Conservation (phyloP, 1,284 basidiomycete species). For the Tilletia caries region DNA sequence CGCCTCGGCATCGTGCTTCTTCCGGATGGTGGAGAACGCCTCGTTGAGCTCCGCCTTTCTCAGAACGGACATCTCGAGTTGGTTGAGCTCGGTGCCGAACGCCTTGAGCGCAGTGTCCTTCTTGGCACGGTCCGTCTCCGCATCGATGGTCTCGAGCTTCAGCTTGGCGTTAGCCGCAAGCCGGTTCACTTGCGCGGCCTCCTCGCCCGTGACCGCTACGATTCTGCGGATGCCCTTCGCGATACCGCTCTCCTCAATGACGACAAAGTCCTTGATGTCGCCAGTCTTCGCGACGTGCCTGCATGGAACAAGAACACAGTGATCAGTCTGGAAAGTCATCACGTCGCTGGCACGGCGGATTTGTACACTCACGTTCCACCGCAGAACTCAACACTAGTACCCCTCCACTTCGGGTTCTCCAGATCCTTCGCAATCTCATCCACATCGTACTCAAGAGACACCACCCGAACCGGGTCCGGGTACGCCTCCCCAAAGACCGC, state of each 20-base stretch:
- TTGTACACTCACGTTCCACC: constrained; percentile 69
- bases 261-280: constrained; percentile 91
- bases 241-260: constrained; percentile 92
- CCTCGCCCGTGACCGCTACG: constrained; percentile 88
- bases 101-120: constrained; percentile 82
- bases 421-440: constrained; percentile 82
- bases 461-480: constrained; percentile 94
- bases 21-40: constrained; percentile 68
- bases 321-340: not conserved
- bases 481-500: constrained; percentile 98
- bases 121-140: constrained; percentile 65
- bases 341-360: not conserved
- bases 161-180: constrained; percentile 67
- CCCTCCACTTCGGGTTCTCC: constrained; percentile 82
- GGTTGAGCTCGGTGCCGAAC: constrained; percentile 80
- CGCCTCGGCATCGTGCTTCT: constrained; percentile 76
- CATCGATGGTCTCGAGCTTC: constrained; percentile 67
- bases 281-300: constrained; percentile 91
- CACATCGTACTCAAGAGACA: constrained; percentile 79
- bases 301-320: constrained; percentile 9
- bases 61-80: constrained; percentile 81
- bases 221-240: constrained; percentile 96
- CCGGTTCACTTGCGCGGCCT: constrained; percentile 77
- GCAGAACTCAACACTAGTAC: constrained; percentile 92
- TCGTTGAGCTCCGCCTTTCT: constrained; percentile 78